phyloP scores from a whole-genome alignment of 257 asterid genomes.

The Capsicum pubescens region DNA sequence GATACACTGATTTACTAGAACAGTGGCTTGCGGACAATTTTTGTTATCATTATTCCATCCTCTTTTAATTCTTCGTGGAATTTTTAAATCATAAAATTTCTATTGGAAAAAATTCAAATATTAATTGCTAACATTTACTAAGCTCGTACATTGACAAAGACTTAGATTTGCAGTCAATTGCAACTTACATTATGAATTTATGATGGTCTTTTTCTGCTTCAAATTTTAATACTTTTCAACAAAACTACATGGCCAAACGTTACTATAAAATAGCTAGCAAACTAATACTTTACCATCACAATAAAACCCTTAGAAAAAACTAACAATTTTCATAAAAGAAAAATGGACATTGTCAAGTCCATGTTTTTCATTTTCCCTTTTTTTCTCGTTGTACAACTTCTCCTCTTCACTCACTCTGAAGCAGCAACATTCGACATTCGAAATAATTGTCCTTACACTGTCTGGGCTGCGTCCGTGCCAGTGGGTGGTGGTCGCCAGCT shows the following conservation, averaged over 20 bases:
- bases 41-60: background rate
- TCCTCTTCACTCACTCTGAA: conserved; percentile 24
- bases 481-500: conserved; percentile 38
- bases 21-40: too few species aligned
- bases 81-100: background rate
- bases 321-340: background rate
- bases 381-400: conserved; percentile 33
- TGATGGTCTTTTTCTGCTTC: too few species aligned
- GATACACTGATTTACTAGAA: too few species aligned
- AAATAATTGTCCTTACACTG: conserved; percentile 46
- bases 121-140: background rate
- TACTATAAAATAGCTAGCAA: too few species aligned
- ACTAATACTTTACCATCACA: background rate
- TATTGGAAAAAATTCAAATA: background rate
- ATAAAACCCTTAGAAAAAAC: background rate
- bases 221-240: too few species aligned
- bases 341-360: conserved; percentile 27
- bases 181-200: conserved; percentile 5
- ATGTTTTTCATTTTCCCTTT: background rate
- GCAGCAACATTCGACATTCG: conserved; percentile 44
- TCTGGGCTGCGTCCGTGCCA: conserved; percentile 48
- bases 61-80: background rate
- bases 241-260: too few species aligned
- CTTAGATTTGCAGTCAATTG: background rate
- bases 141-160: background rate